phyloP scores from a whole-genome alignment of 23 red algal species.

The Gracilaria vermiculophylla region DNA sequence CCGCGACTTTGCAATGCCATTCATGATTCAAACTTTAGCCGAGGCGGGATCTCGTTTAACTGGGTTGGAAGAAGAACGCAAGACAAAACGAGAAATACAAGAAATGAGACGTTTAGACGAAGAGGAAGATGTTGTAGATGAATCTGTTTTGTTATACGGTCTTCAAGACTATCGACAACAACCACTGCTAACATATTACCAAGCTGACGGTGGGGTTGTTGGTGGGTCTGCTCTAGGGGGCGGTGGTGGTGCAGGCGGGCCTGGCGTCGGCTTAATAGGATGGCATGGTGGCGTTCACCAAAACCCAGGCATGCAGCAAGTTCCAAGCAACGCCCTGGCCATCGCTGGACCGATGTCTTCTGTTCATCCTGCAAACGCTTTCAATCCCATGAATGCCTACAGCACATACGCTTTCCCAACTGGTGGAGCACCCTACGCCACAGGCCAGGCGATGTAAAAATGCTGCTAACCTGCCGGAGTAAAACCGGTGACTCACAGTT shows the following conservation, averaged over 20 bases:
- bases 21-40: slow-evolving; percentile 84
- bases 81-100: slow-evolving; percentile 47
- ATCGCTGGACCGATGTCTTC: neutral
- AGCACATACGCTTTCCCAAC: slow-evolving; percentile 10
- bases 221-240: slow-evolving; percentile 53
- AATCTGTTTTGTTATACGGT: slow-evolving; percentile 88
- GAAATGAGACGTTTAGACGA: slow-evolving; percentile 22
- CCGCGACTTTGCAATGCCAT: slow-evolving; percentile 85
- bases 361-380: neutral
- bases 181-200: slow-evolving; percentile 75
- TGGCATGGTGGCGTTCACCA: slow-evolving; percentile 16
- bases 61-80: slow-evolving; percentile 71
- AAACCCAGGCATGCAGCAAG: neutral
- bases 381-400: slow-evolving; percentile 22
- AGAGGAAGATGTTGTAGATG: slow-evolving; percentile 76
- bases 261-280: slow-evolving; percentile 18
- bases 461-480: slow-evolving; percentile 1
- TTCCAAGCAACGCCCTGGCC: neutral
- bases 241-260: slow-evolving; percentile 1
- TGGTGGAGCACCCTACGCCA: neutral
- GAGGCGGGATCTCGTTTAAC: slow-evolving; percentile 73
- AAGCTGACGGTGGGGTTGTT: slow-evolving; percentile 73
- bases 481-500: neutral
- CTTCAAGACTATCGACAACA: slow-evolving; percentile 76
- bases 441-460: slow-evolving; percentile 1